Percentiles rank a stretch among this genome's conserved stretches.
Evolutionary conservation across 495 filamentous ascomycete genomes (phyloP).

Genomic region (Penicillium desertorum): DNA sequence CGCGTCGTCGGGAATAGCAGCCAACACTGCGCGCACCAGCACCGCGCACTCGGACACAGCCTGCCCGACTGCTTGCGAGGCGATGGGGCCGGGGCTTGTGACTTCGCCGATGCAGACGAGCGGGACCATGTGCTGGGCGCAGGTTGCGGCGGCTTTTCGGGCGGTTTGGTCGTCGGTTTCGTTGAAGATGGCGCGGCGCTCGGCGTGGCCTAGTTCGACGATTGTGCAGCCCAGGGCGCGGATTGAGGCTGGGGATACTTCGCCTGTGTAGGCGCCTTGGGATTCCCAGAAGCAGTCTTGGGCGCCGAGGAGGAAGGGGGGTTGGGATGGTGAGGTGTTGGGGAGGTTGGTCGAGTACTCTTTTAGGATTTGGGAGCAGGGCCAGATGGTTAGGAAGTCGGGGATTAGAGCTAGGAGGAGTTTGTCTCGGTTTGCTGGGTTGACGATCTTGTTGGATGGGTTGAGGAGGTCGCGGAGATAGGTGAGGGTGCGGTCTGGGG

Average conservation of each 20-base stretch:
- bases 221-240: constrained; percentile 63
- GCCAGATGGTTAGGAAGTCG: constrained; percentile 66
- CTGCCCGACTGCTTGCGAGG: constrained; percentile 50
- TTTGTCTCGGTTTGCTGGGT: constrained; percentile 58
- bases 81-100: constrained; percentile 45
- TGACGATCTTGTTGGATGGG: constrained; percentile 40
- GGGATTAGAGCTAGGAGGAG: constrained; percentile 84
- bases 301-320: constrained; percentile 63
- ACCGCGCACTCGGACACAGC: constrained; percentile 64
- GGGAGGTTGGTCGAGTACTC: constrained; percentile 35
- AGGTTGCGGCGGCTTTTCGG: constrained; percentile 65
- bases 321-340: constrained; percentile 22
- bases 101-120: constrained; percentile 79
- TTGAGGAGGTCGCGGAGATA: constrained; percentile 61
- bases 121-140: constrained; percentile 67
- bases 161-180: constrained; percentile 66
- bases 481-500: constrained; percentile 57
- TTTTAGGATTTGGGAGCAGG: constrained; percentile 52
- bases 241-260: constrained; percentile 67
- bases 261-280: constrained; percentile 70
- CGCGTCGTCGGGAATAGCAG: constrained; percentile 53
- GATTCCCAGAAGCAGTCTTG: constrained; percentile 68
- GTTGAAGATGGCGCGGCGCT: constrained; percentile 64
- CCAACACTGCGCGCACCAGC: constrained; percentile 63
- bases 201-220: constrained; percentile 79